Evolutionary conservation across 306 rosid species (phyloP).

Genomic region (Castanopsis chinensis): DNA sequence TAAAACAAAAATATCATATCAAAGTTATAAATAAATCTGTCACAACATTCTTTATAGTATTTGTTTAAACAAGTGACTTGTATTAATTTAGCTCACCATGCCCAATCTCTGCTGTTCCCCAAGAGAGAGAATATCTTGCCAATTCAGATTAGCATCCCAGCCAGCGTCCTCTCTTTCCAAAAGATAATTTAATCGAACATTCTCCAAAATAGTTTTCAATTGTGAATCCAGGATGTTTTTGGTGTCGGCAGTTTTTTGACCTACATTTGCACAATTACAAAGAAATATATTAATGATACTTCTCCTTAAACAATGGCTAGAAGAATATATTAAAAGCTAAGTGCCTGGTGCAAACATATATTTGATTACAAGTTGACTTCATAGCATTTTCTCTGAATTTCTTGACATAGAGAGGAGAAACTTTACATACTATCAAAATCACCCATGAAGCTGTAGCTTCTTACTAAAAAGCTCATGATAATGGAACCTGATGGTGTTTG

Average conservation of each 20-base stretch:
- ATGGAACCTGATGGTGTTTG: conserved; percentile 6
- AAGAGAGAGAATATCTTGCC: conserved; percentile 94
- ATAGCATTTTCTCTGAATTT: conserved; percentile 2
- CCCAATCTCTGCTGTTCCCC: conserved; percentile 99
- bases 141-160: conserved; percentile 86
- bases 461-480: conserved; percentile 2
- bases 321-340: conserved; percentile 11
- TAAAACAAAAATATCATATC: conserved; percentile 31
- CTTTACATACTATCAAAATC: conserved; percentile 9
- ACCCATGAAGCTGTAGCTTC: not conserved
- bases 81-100: conserved; percentile 62
- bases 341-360: not conserved
- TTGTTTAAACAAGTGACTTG: not conserved
- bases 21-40: conserved; percentile 4
- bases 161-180: conserved; percentile 78
- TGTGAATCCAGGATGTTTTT: conserved; percentile 52
- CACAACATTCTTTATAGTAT: not conserved
- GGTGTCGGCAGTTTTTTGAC: conserved; percentile 35
- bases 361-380: not conserved
- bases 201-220: conserved; percentile 73
- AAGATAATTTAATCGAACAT: conserved; percentile 89
- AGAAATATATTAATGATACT: not conserved
- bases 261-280: conserved; percentile 40
- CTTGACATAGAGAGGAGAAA: conserved; percentile 16
- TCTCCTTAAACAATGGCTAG: conserved; percentile 8